phyloP scores from a whole-genome alignment of 2,329 filamentous ascomycete genomes.

The Aureobasidium pullulans region DNA sequence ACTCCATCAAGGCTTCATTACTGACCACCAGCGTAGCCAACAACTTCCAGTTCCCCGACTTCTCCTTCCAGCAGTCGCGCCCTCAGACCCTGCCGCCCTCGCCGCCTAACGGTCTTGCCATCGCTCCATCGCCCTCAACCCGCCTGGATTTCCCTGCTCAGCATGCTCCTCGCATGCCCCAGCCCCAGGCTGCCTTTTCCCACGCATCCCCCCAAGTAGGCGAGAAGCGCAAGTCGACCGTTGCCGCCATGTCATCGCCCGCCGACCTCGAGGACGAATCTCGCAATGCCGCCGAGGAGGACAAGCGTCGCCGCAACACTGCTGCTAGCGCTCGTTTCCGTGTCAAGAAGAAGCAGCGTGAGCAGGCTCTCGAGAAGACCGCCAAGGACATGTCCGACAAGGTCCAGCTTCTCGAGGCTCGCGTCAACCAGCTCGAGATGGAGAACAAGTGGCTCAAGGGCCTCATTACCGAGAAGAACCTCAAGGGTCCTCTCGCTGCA shows the following conservation, averaged over 20 bases:
- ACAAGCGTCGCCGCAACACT: slow-evolving; percentile 48
- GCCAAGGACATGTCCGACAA: slow-evolving; percentile 45
- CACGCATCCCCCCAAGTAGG: slow-evolving; percentile 21
- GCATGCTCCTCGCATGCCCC: slow-evolving; percentile 16
- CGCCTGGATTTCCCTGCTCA: slow-evolving; percentile 15
- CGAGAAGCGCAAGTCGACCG: slow-evolving; percentile 41
- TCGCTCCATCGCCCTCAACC: slow-evolving; percentile 9
- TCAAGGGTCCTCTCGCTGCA: slow-evolving; percentile 16
- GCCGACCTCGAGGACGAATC: slow-evolving; percentile 38
- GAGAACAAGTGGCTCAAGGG: slow-evolving; percentile 48
- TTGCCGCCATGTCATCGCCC: slow-evolving; percentile 24
- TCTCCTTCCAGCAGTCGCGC: slow-evolving; percentile 20
- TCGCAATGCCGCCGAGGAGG: slow-evolving; percentile 43
- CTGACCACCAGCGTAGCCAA: slow-evolving; percentile 18
- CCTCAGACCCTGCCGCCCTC: slow-evolving; percentile 21
- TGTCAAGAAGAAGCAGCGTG: slow-evolving; percentile 50
- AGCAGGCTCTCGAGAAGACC: slow-evolving; percentile 44
- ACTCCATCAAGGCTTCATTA: neutral
- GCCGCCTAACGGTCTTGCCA: slow-evolving; percentile 20
- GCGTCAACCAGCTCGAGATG: slow-evolving; percentile 44
- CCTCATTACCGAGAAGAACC: slow-evolving; percentile 44
- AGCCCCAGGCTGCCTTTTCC: slow-evolving; percentile 8
- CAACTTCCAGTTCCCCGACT: slow-evolving; percentile 41
- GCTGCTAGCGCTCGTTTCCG: slow-evolving; percentile 47
- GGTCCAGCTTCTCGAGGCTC: slow-evolving; percentile 37